These are phyloP conservation scores for Phytopythium delawarense DNA, from an alignment of 352 stramenopile species.

Conservation along the genomic window DNA sequence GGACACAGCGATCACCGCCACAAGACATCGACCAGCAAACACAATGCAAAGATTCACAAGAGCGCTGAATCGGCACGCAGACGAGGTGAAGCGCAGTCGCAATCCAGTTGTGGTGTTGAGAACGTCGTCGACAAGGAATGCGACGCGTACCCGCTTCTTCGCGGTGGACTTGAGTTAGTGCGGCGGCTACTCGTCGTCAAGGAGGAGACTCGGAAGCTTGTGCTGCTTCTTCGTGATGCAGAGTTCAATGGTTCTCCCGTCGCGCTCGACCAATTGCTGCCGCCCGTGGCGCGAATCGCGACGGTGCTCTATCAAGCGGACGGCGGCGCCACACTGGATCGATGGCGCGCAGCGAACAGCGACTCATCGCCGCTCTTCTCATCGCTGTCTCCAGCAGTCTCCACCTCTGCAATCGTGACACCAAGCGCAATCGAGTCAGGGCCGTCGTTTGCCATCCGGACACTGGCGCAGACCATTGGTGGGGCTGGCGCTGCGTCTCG, in stretches of 20 bases:
- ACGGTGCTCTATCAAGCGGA: conserved; percentile 4
- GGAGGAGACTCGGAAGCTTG: conserved; percentile 3
- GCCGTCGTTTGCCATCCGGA: conserved; percentile 2
- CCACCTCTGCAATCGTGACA: background rate
- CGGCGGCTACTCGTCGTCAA: conserved; percentile 5
- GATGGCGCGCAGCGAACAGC: conserved; percentile 1
- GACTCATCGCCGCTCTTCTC: background rate
- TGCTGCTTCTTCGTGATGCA: conserved; percentile 3
- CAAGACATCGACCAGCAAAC: background rate
- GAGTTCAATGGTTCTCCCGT: background rate
- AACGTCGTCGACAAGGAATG: background rate
- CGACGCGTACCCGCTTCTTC: conserved; percentile 1
- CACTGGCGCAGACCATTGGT: conserved; percentile 21
- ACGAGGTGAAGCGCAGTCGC: background rate
- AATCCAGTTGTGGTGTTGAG: background rate
- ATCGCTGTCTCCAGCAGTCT: background rate
- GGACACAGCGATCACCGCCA: background rate
- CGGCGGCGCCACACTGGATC: conserved; percentile 2
- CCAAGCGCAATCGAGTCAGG: background rate
- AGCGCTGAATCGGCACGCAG: background rate
- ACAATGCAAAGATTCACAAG: background rate
- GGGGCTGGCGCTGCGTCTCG: conserved; percentile 20
- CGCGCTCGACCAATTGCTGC: conserved; percentile 2
- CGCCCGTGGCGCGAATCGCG: conserved; percentile 2
- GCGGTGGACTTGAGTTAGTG: conserved; percentile 5